Evolutionary conservation across 2,329 filamentous ascomycete genomes (phyloP), one percentile per base, ranked within the genome.

Genomic region (Tolypocladium amazonense): DNA sequence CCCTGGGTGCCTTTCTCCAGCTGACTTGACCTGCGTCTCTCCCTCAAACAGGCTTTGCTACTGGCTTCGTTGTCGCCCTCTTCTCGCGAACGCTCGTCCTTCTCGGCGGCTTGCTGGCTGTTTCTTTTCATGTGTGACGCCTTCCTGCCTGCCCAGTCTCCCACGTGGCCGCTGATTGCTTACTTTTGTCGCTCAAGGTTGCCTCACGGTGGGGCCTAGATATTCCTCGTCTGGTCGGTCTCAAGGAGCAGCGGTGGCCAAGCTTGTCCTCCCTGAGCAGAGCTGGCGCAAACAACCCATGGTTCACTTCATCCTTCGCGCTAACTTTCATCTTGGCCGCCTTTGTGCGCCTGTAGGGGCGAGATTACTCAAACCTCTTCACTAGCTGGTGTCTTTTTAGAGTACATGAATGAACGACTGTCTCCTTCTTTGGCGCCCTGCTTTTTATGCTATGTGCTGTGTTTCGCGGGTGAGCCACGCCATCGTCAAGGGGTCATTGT

Each of bases 391-490:
- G 59, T 54, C 45, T 50, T 20, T 30, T 45, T 27, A 15, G 18
- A 27, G 5, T 33, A 57, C 23, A 50, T 38, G 27, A 8, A 52
- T 20, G 14, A 20, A 54, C 55, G 52, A 23, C 27, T 23, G 20
- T 30, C 50, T 35, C 39, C 20, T 20, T 20, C 8, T 12, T 43
- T 20, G 5, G 14, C 39, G 39, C 39, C 30, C 30, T 35, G 20
- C 18, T 37, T 15, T 58, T 66, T 56, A 71, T 43, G 68, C 64
- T 64, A 87, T 81, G 7, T 86, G 83, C 68, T 82, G 80, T n/a
- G 90, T 95, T 77, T 99, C 94, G 68, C 90, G 84, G 76, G 90
- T 83, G 67, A 99, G 78, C 93, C 93, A 99, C 59, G 82, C 83
- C 72, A 84, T 76, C 1, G 90, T 89, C 66, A 88, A 71, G 56